These are phyloP conservation scores for Picochlorum sp. DNA, from an alignment of 139 green algal genomes.

Conservation along the genomic window DNA sequence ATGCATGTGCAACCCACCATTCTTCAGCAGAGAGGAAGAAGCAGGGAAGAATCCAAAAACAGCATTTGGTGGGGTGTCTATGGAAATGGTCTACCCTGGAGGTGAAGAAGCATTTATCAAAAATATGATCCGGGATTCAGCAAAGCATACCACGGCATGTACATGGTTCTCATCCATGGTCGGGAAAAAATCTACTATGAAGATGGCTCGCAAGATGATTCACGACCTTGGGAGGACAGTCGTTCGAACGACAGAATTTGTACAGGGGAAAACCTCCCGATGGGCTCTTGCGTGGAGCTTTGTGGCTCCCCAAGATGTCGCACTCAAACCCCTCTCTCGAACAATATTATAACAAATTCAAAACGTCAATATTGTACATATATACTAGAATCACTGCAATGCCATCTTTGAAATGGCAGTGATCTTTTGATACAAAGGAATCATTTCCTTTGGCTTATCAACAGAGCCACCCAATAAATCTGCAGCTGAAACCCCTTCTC, in stretches of 20 bases:
- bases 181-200: constrained; percentile 69
- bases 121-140: constrained; percentile 78
- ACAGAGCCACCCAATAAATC: constrained; percentile 9
- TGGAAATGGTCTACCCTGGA: constrained; percentile 84
- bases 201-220: constrained; percentile 23
- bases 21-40: constrained; percentile 78
- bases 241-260: constrained; percentile 71
- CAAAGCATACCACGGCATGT: constrained; percentile 10
- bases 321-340: constrained; percentile 34
- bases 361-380: too few species aligned
- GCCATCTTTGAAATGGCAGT: constrained; percentile 1
- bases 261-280: constrained; percentile 71
- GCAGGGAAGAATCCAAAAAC: constrained; percentile 74
- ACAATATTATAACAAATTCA: background rate
- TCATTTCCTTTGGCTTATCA: background rate
- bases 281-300: constrained; percentile 89
- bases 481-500: background rate
- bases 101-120: constrained; percentile 83
- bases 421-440: constrained; percentile 14
- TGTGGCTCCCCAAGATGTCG: constrained; percentile 34
- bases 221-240: constrained; percentile 37
- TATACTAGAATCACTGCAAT: background rate
- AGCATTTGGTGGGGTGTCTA: constrained; percentile 54
- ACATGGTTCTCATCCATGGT: constrained; percentile 85
- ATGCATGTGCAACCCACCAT: constrained; percentile 96